These are phyloP conservation scores for Stromatinia cepivora DNA, from an alignment of 2,329 filamentous ascomycete species.

Conservation along the genomic window DNA sequence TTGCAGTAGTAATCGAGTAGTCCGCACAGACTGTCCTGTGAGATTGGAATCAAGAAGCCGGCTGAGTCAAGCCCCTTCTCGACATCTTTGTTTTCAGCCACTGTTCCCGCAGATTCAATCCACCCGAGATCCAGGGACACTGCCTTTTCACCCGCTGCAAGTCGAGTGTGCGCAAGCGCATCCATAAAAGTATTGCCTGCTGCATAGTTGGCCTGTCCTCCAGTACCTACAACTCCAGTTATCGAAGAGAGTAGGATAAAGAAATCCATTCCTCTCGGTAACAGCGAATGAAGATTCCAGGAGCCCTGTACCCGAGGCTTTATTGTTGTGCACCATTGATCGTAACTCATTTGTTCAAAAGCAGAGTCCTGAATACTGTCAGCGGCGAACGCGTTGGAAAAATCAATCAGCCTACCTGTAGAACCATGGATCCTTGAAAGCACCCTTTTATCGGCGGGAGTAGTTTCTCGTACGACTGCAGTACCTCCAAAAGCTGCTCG, in stretches of 20 bases:
- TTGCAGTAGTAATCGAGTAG: conserved; percentile 42
- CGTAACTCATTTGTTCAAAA: conserved; percentile 40
- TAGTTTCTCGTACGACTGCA: conserved; percentile 32
- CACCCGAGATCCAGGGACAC: background rate
- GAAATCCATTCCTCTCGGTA: conserved; percentile 42
- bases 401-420: background rate
- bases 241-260: conserved; percentile 45
- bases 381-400: background rate
- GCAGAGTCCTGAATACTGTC: conserved; percentile 4
- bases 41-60: conserved; percentile 46
- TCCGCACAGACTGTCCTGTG: conserved; percentile 55
- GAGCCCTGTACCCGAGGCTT: conserved; percentile 40
- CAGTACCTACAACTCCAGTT: conserved; percentile 30
- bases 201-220: conserved; percentile 26
- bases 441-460: conserved; percentile 46
- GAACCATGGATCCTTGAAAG: conserved; percentile 49
- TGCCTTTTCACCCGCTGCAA: background rate
- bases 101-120: background rate
- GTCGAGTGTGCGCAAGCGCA: conserved; percentile 9
- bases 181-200: conserved; percentile 38
- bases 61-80: conserved; percentile 31
- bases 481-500: background rate
- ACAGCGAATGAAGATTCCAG: conserved; percentile 28
- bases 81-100: background rate
- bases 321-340: conserved; percentile 41